Base-by-base conservation (phyloP, 2,329 filamentous ascomycete genomes). In the Chrysoporthe austroafricana region DNA sequence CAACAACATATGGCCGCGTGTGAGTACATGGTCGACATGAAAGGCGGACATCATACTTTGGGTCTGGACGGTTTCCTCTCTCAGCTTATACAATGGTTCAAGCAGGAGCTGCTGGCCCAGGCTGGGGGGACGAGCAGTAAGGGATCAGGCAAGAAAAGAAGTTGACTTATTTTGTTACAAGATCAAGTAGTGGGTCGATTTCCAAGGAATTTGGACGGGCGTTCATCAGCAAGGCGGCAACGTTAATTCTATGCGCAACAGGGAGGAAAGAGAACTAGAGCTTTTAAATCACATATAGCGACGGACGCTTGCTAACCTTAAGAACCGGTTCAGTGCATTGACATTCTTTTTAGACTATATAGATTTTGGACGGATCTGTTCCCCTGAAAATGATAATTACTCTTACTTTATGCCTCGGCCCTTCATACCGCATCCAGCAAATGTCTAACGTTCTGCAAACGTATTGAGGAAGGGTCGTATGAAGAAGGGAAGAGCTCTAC, bases 11-110 rank as follows among this genome's bases (percentile, higher is more conserved):
- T 69, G 46, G 46, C 26, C 2, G 64, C 67, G 13, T 69, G 67
- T 34, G 60, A 58, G 13, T 42, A 66, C 32, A 66, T 69, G 64
- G 42, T 66, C 0, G 60, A 50, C 4, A 16, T 65, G 21, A 62
- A 56, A n/a, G 65, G 65, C 1, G 65, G 68, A 2, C 4, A 34
- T 21, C 26, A 59, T 9, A 64, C 56, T 2, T 21, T 69, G 9
- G 68, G 65, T 67, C 74, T 76, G 71, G 71, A 60, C n/a, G 67
- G 67, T 1, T 69, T 69, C 44, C 42, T 69, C 58, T 48, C 60
- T 4, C 36, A 61, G 16, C 64, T 66, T 4, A 42, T 66, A 26
- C 36, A 18, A 4, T 64, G 64, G 60, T 69, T 48, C 5, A 62
- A 18, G 14, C 48, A 52, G 6, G 66, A 68, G 43, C 44, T 68